Conservation (phyloP, 805 yeast species). For the Pichia sporocuriosa region DNA sequence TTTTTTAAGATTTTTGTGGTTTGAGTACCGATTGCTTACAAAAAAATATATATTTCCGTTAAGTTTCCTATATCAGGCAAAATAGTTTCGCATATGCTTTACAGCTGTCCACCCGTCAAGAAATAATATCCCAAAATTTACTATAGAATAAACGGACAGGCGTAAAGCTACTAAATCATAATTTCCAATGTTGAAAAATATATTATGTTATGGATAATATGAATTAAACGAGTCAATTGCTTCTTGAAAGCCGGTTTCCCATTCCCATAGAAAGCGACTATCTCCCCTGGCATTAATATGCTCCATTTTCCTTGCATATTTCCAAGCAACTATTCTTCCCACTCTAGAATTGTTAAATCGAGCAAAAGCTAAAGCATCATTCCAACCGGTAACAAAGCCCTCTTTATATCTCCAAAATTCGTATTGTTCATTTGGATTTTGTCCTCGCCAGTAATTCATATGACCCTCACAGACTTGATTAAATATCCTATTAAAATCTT, state of each 20-base stretch:
- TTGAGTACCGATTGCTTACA: no score
- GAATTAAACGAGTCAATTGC: constrained; percentile 43
- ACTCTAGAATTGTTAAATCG: constrained; percentile 60
- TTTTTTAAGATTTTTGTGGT: no score
- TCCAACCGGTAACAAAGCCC: constrained; percentile 72
- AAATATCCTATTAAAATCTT: constrained; percentile 35
- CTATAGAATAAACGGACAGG: no score
- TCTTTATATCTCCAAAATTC: constrained; percentile 79
- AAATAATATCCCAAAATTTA: no score
- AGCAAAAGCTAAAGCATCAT: constrained; percentile 64
- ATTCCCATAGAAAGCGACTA: constrained; percentile 69
- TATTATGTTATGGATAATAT: background rate
- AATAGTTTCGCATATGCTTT: no score
- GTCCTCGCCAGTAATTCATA: constrained; percentile 58
- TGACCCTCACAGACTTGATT: constrained; percentile 41
- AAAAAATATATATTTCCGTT: no score
- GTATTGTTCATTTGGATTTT: constrained; percentile 51
- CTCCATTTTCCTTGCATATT: constrained; percentile 49
- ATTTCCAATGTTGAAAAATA: no score
- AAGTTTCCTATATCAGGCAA: no score
- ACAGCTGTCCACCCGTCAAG: no score
- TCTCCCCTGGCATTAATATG: constrained; percentile 53
- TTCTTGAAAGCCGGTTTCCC: constrained; percentile 76
- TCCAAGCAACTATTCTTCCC: constrained; percentile 74
- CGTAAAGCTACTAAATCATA: no score